Percentiles rank a stretch among this genome's conserved stretches.
Evolutionary conservation across 495 filamentous ascomycete species (phyloP).

Genomic region (Durotheca rogersii): DNA sequence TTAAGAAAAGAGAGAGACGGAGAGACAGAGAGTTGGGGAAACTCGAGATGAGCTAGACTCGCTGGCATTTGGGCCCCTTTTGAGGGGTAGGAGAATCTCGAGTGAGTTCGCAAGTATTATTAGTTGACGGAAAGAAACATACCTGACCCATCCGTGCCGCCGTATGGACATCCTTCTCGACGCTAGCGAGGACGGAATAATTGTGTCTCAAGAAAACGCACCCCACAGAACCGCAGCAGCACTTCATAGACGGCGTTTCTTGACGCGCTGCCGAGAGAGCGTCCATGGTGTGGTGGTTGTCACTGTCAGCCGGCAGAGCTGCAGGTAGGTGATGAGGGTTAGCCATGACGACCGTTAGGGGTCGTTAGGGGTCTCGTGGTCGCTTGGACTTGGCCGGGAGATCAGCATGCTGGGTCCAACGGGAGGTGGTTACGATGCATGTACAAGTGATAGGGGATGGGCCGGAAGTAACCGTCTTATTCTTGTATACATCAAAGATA

Average conservation of each 20-base stretch:
- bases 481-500: not conserved
- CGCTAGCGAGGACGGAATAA: conserved; percentile 69
- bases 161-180: conserved; percentile 82
- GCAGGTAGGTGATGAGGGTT: conserved; percentile 16
- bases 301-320: conserved; percentile 19
- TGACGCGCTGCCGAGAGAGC: conserved; percentile 10
- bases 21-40: conserved; percentile 12
- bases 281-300: conserved; percentile 3
- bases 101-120: conserved; percentile 4
- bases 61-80: not conserved
- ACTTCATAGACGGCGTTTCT: conserved; percentile 42
- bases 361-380: conserved; percentile 21
- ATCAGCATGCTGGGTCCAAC: conserved; percentile 32
- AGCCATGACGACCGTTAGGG: conserved; percentile 30
- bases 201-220: conserved; percentile 81
- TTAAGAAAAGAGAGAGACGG: conserved; percentile 9
- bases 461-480: not conserved
- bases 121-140: conserved; percentile 34
- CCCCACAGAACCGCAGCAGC: conserved; percentile 81
- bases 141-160: conserved; percentile 90
- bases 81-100: not conserved
- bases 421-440: too few species aligned
- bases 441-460: not conserved
- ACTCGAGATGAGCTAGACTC: conserved; percentile 2
- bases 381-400: conserved; percentile 17